Conservation (phyloP, 2,329 filamentous ascomycete genomes). For the Penicillium sp. region DNA sequence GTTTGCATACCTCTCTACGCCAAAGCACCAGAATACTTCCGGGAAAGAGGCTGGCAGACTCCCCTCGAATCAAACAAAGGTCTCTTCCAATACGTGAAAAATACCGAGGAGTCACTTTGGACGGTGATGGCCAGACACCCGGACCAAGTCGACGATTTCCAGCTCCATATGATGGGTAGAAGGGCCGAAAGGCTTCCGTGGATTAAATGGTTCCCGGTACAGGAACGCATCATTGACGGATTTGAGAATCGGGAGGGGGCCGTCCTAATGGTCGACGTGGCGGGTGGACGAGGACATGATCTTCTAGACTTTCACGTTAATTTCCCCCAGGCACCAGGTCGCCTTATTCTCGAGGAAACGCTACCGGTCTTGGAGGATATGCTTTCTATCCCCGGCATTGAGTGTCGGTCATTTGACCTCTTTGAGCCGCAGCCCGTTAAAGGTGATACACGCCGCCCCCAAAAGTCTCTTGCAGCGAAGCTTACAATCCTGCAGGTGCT, state of each 20-base stretch:
- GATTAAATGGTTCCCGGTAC: background rate
- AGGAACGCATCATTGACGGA: background rate
- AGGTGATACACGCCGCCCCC: background rate
- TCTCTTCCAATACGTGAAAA: background rate
- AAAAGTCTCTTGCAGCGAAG: background rate
- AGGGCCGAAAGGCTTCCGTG: background rate
- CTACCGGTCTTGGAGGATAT: background rate
- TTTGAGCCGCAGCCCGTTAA: background rate
- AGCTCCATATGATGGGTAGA: background rate
- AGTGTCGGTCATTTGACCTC: background rate
- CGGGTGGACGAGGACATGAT: background rate
- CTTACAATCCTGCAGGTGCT: background rate
- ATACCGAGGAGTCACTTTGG: background rate
- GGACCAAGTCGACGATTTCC: background rate
- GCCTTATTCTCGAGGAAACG: background rate
- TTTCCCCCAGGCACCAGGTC: background rate
- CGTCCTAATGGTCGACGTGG: background rate
- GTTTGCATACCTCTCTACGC: background rate
- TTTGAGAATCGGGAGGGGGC: background rate
- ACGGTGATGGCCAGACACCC: background rate
- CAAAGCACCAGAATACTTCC: background rate
- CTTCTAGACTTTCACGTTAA: background rate
- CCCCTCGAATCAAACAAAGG: background rate
- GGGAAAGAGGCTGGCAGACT: background rate
- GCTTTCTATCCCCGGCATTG: background rate